A percentile compares a stretch with the other conserved stretches of the same genome.
Conservation (phyloP, 306 rosid genomes). For the Vigna angularis region DNA sequence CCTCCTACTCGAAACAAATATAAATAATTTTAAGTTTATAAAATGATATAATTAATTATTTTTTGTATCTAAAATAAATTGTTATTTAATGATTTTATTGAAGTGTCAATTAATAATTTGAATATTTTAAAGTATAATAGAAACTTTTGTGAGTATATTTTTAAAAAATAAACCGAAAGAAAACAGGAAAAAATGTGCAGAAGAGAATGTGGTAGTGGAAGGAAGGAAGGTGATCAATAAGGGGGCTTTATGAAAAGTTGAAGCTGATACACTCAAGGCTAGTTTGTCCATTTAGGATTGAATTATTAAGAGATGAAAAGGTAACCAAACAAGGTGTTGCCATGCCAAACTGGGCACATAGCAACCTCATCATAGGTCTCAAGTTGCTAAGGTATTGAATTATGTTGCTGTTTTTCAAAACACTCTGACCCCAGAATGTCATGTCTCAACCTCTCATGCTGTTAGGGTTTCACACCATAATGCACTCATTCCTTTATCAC, state of each 20-base stretch:
- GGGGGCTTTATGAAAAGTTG: conserved; percentile 29
- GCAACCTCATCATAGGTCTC: conserved; percentile 28
- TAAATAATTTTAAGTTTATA: no score
- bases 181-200: background rate
- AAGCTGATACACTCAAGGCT: conserved; percentile 36
- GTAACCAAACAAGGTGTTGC: conserved; percentile 30
- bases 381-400: background rate
- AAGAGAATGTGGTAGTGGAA: conserved; percentile 21
- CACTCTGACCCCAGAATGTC: conserved; percentile 27
- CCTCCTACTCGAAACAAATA: no score
- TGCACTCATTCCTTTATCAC: background rate
- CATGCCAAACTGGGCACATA: conserved; percentile 37
- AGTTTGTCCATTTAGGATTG: conserved; percentile 40
- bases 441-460: conserved; percentile 24
- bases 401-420: conserved; percentile 7
- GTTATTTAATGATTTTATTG: no score
- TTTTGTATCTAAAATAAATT: no score
- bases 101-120: no score
- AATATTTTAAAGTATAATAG: no score
- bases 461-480: conserved; percentile 17
- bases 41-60: no score
- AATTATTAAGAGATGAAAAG: conserved; percentile 39
- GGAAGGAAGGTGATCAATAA: conserved; percentile 24
- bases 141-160: no score
- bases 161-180: no score